Evolutionary conservation across 352 stramenopile genomes (phyloP), one percentile per base, ranked within the genome.

Genomic region (Phytophthora pseudosyringae): DNA sequence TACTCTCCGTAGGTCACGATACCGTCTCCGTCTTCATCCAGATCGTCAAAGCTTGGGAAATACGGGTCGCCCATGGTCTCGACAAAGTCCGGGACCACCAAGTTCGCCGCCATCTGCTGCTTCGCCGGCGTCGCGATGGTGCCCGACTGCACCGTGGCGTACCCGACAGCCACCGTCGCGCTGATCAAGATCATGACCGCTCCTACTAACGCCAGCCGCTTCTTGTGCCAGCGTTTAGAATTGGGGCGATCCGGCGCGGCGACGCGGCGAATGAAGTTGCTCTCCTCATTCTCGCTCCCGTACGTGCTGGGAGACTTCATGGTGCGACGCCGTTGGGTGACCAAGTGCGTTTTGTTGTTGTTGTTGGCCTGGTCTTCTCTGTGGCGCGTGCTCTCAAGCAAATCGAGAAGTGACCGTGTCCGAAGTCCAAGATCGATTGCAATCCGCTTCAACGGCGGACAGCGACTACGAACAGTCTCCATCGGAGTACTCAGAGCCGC

Each of bases 231-330:
- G 31, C 69, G 78, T 16, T 64, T 73, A 0, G 57, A 38, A 54
- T 72, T 69, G 9, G 65, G 62, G 5, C 69, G 76, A 39, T 88
- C 75, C 4, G 79, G 79, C 31, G 69, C 65, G 4, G 69, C 76
- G 47, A 86, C 76, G 46, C 79, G 79, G 25, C 76, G 74, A 61
- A 86, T 83, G 73, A 88, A 88, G 53, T 61, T 72, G 32, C 67
- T 77, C 28, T 88, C 76, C 60, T 88, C 80, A 65, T 86, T 89
- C 45, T 85, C 69, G 36, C 69, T 85, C 40, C 78, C 78, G 68
- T 89, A 89, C 44, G 67, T 62, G 26, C 56, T 76, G 18, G 77
- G 71, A 55, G 66, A 73, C 73, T 89, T 88, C 78, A 89, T 88
- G 35, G 49, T 73, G 50, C 47, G 21, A 2, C 21, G 21, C 15